phyloP scores from a whole-genome alignment of 1,139 yeast species.

The Saccharomyces hybrid region DNA sequence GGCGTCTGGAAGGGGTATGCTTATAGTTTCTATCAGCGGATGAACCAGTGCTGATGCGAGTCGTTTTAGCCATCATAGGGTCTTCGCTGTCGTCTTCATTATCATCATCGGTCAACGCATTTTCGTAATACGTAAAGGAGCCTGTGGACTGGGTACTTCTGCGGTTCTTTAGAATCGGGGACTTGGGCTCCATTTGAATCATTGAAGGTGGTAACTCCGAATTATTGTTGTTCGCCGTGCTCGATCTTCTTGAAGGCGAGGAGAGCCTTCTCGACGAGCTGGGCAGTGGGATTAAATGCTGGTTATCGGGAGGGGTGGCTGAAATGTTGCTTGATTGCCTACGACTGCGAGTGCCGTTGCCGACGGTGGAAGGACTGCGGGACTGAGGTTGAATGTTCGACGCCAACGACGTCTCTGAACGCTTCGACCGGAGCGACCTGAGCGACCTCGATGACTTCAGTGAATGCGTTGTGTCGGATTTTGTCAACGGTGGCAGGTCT shows the following conservation, averaged over 20 bases:
- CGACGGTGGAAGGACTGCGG: not conserved
- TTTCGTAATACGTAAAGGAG: slow-evolving; percentile 10
- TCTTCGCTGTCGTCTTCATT: slow-evolving; percentile 5
- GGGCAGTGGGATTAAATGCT: not conserved
- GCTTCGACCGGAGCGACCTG: slow-evolving; percentile 38
- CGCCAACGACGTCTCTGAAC: slow-evolving; percentile 22
- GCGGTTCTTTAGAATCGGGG: slow-evolving; percentile 44
- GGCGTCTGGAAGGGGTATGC: not conserved
- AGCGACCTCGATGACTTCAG: slow-evolving; percentile 45
- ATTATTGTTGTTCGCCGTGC: slow-evolving; percentile 6
- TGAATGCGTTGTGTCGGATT: slow-evolving; percentile 49
- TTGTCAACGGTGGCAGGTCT: slow-evolving; percentile 37
- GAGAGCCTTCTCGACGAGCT: not conserved
- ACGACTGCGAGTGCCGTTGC: not conserved
- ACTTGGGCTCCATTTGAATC: slow-evolving; percentile 53
- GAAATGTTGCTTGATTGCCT: not conserved
- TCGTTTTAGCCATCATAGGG: slow-evolving; percentile 9
- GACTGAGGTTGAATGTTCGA: not conserved
- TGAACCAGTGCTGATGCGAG: slow-evolving; percentile 1
- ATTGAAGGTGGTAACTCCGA: slow-evolving; percentile 49
- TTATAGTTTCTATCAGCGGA: not conserved
- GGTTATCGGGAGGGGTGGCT: not conserved
- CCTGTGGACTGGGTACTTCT: slow-evolving; percentile 14
- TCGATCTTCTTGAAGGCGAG: slow-evolving; percentile 19
- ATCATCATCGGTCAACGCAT: slow-evolving; percentile 10